Percentiles rank a stretch among this genome's conserved stretches.
These are phyloP conservation scores for Planoprotostelium fungivorum DNA, from an alignment of 78 protist species.

Conservation along the genomic window DNA sequence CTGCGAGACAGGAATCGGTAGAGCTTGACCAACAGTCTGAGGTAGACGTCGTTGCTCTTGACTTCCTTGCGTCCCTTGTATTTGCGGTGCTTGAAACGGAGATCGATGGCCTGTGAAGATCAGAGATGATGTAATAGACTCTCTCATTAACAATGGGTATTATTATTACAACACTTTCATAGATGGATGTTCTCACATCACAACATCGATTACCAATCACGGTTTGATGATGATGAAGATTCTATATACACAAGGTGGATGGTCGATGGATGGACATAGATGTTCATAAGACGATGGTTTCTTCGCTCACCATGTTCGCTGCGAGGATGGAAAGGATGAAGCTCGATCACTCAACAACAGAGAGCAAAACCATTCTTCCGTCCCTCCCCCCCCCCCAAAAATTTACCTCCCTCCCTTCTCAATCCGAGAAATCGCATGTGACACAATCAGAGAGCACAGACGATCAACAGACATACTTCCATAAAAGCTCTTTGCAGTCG, in stretches of 20 bases:
- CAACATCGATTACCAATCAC: no score
- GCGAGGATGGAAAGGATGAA: background rate
- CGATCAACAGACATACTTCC: no score
- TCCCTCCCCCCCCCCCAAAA: background rate
- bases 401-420: background rate
- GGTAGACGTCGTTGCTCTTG: background rate
- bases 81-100: background rate
- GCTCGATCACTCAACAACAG: background rate
- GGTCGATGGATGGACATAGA: background rate
- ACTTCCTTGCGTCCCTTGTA: background rate
- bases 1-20: conserved; percentile 98
- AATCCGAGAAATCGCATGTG: no score
- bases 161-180: background rate
- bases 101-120: background rate
- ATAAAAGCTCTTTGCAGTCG: no score
- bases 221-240: no score
- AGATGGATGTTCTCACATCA: background rate
- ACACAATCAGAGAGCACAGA: no score
- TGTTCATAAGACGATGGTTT: no score
- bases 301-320: background rate
- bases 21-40: conserved; percentile 54
- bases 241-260: background rate
- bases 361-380: no score
- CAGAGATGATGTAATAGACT: no score
- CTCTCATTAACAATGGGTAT: no score